phyloP scores from a whole-genome alignment of 2,329 filamentous ascomycete genomes.

The Aspergillus alliaceus region DNA sequence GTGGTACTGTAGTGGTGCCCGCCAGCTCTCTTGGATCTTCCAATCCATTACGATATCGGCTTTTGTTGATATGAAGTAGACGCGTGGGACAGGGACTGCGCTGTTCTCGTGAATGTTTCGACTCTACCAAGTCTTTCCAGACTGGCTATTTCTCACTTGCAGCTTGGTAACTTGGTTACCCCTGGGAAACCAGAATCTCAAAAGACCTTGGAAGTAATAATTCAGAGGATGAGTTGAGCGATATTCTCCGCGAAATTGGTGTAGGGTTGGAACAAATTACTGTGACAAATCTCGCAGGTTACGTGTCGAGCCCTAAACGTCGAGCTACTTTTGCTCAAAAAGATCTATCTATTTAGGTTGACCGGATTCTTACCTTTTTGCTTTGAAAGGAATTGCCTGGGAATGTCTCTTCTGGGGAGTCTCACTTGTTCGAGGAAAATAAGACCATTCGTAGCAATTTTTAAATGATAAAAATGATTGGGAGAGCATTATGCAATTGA shows the following conservation, averaged over 20 bases:
- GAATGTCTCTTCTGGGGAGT: not conserved
- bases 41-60: too few relatives aligned
- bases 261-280: not conserved
- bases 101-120: not conserved
- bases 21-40: too few relatives aligned
- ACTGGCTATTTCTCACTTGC: not conserved
- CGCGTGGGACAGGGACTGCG: not conserved
- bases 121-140: not conserved
- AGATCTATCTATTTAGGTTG: not conserved
- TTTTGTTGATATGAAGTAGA: not conserved
- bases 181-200: not conserved
- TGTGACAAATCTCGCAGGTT: not conserved
- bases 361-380: not conserved
- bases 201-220: not conserved
- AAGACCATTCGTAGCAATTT: not conserved
- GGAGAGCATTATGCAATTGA: not conserved
- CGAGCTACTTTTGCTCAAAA: not conserved
- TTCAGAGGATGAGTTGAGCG: not conserved
- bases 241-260: not conserved
- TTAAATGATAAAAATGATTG: not conserved
- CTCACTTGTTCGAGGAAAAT: not conserved
- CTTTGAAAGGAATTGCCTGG: not conserved
- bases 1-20: not conserved
- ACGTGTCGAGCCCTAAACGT: not conserved
- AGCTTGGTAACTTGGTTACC: slow-evolving; percentile 1